Evolutionary conservation across 2,329 filamentous ascomycete genomes (phyloP), one percentile per base, ranked within the genome.

Genomic region (Arthroderma sp.): DNA sequence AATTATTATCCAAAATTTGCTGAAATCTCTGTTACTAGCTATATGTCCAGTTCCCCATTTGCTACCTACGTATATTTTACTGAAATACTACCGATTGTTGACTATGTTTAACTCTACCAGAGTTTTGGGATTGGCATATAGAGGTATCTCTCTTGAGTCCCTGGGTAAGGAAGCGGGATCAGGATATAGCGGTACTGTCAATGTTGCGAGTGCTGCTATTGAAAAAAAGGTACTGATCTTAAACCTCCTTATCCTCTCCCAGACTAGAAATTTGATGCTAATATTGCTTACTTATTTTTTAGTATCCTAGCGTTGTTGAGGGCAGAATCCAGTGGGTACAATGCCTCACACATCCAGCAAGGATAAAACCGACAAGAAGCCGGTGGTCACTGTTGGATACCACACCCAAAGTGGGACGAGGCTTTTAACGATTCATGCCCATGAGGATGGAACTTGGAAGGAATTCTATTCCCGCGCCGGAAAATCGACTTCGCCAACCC

Each of bases 401-500:
- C n/a, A 52, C n/a, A 52, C 47, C 47, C 19, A 33, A 17, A 17
- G n/a, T 23, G 6, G 47, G 21, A 52, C 47, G 21, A 21, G 47
- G 28, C 9, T 23, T n/a, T n/a, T 52, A 9, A 9, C 17, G 15
- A 52, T 52, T 52, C 47, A 52, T 52, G 47, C 47, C 23, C 47
- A 52, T 52, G 47, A 52, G 21, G 47, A 52, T 52, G 47, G 47
- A 25, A 52, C 2, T 25, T 52, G 47, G 47, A 52, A 52, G 6
- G 47, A 52, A 25, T 52, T 52, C 28, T 31, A 17, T 33, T 52
- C 47, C 5, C 21, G 47, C n/a, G 47, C 47, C 11, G 47, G 17
- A 52, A 52, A 33, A 25, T 5, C 31, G 31, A 7, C 11, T 5
- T 33, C 11, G 31, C 11, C 31, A 33, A 7, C 11, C 31, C n/a